phyloP scores from a whole-genome alignment of 148 eudicot species.

The Hydrangea macrophylla region DNA sequence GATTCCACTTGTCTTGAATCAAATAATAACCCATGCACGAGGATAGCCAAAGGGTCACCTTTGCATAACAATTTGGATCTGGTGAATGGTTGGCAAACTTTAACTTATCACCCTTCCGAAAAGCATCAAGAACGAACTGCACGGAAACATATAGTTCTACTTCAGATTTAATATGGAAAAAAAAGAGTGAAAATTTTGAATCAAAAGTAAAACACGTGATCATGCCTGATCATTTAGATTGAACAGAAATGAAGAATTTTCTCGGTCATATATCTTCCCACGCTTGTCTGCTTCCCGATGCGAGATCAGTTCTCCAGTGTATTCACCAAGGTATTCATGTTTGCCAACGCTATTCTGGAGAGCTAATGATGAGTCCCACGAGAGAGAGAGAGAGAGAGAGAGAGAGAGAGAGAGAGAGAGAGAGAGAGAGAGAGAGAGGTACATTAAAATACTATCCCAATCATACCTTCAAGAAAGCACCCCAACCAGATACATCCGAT shows the following conservation, averaged over 20 bases:
- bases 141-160: conserved; percentile 5
- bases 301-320: conserved; percentile 95
- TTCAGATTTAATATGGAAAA: background rate
- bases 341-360: conserved; percentile 79
- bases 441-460: background rate
- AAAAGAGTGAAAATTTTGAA: background rate
- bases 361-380: conserved; percentile 10
- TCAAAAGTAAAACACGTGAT: background rate
- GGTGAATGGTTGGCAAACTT: conserved; percentile 99
- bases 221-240: conserved; percentile 89
- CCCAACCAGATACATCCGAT: conserved; percentile 99
- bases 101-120: conserved; percentile 85
- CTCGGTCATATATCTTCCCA: conserved; percentile 97
- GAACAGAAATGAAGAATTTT: conserved; percentile 90
- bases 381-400: background rate
- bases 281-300: conserved; percentile 99
- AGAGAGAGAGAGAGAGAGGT: background rate
- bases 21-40: background rate
- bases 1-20: background rate
- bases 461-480: conserved; percentile 93
- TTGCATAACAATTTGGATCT: conserved; percentile 92
- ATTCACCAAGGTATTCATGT: conserved; percentile 97
- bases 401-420: conserved; percentile 7
- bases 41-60: conserved; percentile 42
- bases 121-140: conserved; percentile 98